phyloP scores from a whole-genome alignment of 345 rosid species.

The Clausena lansium region DNA sequence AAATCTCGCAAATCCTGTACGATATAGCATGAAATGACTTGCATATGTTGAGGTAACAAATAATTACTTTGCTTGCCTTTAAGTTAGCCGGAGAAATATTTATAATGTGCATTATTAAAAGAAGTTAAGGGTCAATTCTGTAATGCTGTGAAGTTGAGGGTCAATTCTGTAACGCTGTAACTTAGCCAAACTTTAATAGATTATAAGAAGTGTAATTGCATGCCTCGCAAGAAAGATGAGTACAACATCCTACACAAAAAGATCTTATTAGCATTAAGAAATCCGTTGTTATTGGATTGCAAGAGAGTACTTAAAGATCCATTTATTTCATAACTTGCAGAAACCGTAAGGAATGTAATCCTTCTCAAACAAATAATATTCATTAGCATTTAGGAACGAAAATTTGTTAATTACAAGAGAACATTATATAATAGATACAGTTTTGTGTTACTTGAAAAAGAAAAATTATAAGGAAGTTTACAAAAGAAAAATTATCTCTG shows the following conservation, averaged over 20 bases:
- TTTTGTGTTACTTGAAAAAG: not conserved
- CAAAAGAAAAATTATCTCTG: too few species aligned
- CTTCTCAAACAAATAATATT: not conserved
- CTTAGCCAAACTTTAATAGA: not conserved
- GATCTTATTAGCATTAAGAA: conserved; percentile 1
- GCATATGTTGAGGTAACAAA: too few species aligned
- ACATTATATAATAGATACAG: not conserved
- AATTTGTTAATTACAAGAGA: not conserved
- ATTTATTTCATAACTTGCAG: not conserved
- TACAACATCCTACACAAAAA: not conserved
- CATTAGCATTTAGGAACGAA: not conserved
- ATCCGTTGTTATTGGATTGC: not conserved
- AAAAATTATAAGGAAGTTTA: too few species aligned
- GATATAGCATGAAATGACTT: too few species aligned
- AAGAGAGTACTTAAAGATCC: not conserved
- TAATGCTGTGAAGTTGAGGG: too few species aligned
- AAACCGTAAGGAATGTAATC: not conserved
- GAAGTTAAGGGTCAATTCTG: too few species aligned
- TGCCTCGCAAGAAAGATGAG: not conserved
- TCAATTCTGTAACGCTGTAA: too few species aligned
- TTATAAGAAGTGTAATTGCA: not conserved
- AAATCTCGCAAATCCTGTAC: too few species aligned
- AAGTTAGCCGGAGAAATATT: too few species aligned
- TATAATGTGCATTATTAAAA: too few species aligned
- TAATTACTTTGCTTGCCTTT: too few species aligned